Evolutionary conservation across 1,284 basidiomycete species (phyloP).

Genomic region (Leccinum griseonigrum): DNA sequence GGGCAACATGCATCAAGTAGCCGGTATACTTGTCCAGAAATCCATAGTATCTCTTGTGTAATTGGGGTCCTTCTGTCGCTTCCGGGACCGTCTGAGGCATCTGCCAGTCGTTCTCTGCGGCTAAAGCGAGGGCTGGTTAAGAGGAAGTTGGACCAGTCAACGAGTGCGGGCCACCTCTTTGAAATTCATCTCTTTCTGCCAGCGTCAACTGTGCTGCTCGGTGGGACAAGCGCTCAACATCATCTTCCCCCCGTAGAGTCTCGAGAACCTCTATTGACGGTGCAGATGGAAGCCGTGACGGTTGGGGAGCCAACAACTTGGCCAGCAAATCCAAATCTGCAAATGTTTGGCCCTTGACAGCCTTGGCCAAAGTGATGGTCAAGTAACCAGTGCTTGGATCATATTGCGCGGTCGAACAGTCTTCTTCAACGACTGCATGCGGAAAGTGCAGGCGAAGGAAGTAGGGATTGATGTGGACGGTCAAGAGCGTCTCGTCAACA

Average conservation of each 20-base stretch:
- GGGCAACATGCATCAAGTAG: constrained; percentile 67
- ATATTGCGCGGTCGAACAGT: constrained; percentile 66
- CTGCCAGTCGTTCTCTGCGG: constrained; percentile 75
- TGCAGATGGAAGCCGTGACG: constrained; percentile 32
- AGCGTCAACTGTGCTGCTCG: constrained; percentile 43
- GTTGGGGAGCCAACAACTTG: constrained; percentile 68
- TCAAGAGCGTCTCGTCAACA: constrained; percentile 66
- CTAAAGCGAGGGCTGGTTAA: constrained; percentile 37
- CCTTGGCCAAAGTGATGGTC: constrained; percentile 68
- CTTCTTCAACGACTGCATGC: constrained; percentile 62
- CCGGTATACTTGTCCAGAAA: constrained; percentile 71
- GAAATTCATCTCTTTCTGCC: constrained; percentile 52
- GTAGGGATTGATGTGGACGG: constrained; percentile 78
- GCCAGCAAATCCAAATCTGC: constrained; percentile 73
- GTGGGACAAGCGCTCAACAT: constrained; percentile 42
- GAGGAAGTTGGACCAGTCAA: background rate
- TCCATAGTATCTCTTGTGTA: constrained; percentile 56
- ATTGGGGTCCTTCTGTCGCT: constrained; percentile 37
- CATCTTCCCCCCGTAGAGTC: constrained; percentile 26
- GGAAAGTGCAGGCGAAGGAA: constrained; percentile 76
- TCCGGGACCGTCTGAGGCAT: constrained; percentile 59
- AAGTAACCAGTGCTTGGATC: constrained; percentile 71
- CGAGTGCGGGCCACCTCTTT: constrained; percentile 46
- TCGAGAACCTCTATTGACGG: constrained; percentile 66
- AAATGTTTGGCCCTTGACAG: constrained; percentile 60